Evolutionary conservation across 2,329 filamentous ascomycete species (phyloP), one percentile per base, ranked within the genome.

Genomic region (Verticillium tricorpus): DNA sequence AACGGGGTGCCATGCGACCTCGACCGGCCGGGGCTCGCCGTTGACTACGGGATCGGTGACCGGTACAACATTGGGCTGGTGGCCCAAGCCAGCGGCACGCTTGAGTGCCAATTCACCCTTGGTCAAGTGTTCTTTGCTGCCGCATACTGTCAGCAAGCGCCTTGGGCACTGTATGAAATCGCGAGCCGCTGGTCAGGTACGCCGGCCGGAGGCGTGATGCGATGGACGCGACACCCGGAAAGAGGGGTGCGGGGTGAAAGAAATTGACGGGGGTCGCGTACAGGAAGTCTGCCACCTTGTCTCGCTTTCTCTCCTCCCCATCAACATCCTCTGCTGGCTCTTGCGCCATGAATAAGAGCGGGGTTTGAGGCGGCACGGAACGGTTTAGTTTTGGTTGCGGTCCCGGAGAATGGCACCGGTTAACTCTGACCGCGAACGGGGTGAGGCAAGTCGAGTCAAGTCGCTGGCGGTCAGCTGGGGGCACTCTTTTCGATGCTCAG

Each of bases 1-100:
- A 7, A 86, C 82, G 1, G 84, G 83, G 69, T 86, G 83, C 84
- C 84, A 86, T 25, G 82, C 84, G 31, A 86, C 78, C 66, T 81
- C 75, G 34, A 86, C 83, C 0, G 71, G 69, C n/a, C 80, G 75
- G 7, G 74, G 70, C 17, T 70, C 68, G 19, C 69, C 74, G 60
- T 73, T 71, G 61, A 77, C 72, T 34, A 70, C 66, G 1, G 78
- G 74, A 59, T 77, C 72, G 7, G 69, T 73, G 0, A 71, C 65
- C 2, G 79, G 80, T 28, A 82, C 71, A 2, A 75, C 78, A 65
- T 80, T 81, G 19, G 79, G 77, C 54, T 70, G 73, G 34, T 73
- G 70, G 61, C 80, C 80, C 4, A 82, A 74, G 1, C 80, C 79
- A 11, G 80, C 69, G 17, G 75, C 69, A 52, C 80, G 75, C 63